These are phyloP conservation scores for Lasiodiplodia sp. DNA, from an alignment of 2,329 filamentous ascomycete species.

Conservation along the genomic window DNA sequence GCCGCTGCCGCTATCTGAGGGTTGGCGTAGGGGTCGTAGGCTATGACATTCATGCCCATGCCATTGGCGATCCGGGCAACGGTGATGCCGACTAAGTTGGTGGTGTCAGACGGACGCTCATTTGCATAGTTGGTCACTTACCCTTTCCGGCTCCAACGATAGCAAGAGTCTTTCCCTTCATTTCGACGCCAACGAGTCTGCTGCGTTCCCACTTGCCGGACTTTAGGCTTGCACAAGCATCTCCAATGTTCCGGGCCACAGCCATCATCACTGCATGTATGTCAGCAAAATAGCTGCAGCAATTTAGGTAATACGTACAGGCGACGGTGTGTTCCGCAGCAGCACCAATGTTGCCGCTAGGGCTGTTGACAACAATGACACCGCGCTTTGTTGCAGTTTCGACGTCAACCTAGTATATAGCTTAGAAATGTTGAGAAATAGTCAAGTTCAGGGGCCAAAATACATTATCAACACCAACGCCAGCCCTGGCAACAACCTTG, in stretches of 20 bases:
- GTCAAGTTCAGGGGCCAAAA: background rate
- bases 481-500: slow-evolving; percentile 80
- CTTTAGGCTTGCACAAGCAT: slow-evolving; percentile 73
- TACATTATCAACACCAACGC: slow-evolving; percentile 63
- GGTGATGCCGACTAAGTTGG: slow-evolving; percentile 71
- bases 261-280: slow-evolving; percentile 68
- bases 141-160: slow-evolving; percentile 84
- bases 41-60: slow-evolving; percentile 77
- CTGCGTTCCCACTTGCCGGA: slow-evolving; percentile 78
- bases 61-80: slow-evolving; percentile 82
- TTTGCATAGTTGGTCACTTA: slow-evolving; percentile 35
- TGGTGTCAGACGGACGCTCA: slow-evolving; percentile 15
- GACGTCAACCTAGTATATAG: slow-evolving; percentile 78
- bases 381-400: slow-evolving; percentile 74
- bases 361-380: slow-evolving; percentile 82
- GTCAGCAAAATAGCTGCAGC: background rate
- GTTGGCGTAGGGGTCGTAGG: slow-evolving; percentile 80
- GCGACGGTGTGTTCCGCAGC: slow-evolving; percentile 80
- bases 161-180: slow-evolving; percentile 77
- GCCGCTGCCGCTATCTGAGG: slow-evolving; percentile 72
- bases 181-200: slow-evolving; percentile 77
- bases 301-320: slow-evolving; percentile 39
- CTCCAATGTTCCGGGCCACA: slow-evolving; percentile 75
- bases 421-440: background rate
- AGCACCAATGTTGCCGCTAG: slow-evolving; percentile 80